These are phyloP conservation scores for Paramecium pentaurelia DNA, from an alignment of 73 alveolate genomes.

Conservation along the genomic window DNA sequence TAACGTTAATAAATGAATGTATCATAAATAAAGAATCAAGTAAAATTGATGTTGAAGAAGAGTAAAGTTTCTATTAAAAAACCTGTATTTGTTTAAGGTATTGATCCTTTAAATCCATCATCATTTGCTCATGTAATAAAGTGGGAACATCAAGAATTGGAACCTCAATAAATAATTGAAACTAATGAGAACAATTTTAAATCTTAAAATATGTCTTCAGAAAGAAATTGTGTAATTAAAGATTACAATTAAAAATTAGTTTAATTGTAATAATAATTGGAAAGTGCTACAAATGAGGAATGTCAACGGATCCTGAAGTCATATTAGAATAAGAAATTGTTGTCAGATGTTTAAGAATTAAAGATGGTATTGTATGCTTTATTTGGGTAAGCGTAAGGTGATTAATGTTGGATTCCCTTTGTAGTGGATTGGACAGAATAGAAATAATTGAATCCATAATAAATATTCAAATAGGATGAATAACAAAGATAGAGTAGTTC, in stretches of 20 bases:
- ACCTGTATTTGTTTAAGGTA: slow-evolving; percentile 9
- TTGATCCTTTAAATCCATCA: slow-evolving; percentile 39
- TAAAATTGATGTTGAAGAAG: neutral
- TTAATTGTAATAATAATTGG: neutral
- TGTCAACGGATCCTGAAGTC: neutral
- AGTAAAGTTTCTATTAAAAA: slow-evolving; percentile 5
- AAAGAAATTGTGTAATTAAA: neutral
- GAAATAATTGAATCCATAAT: slow-evolving; percentile 1
- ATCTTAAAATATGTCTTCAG: neutral
- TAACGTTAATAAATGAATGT: neutral
- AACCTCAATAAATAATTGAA: neutral
- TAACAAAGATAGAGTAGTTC: neutral
- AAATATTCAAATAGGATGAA: neutral
- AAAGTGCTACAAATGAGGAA: neutral
- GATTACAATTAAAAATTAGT: slow-evolving; percentile 24
- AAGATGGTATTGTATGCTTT: slow-evolving; percentile 31
- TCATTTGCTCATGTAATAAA: slow-evolving; percentile 19
- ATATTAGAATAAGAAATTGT: slow-evolving; percentile 4
- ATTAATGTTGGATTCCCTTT: neutral
- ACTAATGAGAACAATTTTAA: neutral
- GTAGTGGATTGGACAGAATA: slow-evolving; percentile 33
- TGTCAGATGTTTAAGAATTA: slow-evolving; percentile 20
- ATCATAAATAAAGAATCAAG: neutral
- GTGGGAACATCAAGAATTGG: slow-evolving; percentile 41
- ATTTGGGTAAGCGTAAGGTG: slow-evolving; percentile 1